Base-by-base conservation (phyloP, 306 rosid species). In the Vigna trinervia region DNA sequence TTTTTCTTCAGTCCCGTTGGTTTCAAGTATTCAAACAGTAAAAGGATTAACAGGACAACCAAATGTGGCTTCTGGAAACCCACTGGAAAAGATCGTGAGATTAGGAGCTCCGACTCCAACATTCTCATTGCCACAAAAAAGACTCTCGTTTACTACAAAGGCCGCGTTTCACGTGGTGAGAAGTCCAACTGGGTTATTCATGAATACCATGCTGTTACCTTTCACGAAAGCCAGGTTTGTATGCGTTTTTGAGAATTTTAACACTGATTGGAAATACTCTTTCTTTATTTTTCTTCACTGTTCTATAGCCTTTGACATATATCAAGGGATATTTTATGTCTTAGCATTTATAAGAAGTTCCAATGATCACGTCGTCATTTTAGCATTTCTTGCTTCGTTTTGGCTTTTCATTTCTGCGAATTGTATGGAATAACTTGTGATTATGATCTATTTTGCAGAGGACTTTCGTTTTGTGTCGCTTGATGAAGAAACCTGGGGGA, bases 141-240 rank as follows among this genome's bases (percentile, higher is more conserved):
- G 85, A 89, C 86, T 19, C 68, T 94, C 73, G 92, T 89, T 43
- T 94, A 81, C 82, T 8, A 89, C 17, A 0, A 0, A 11, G 91
- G 89, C 2, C 75, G 76, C 46, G 52, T 30, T 84, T 80, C 84
- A 38, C 0, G 0, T 12, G 79, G 68, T 67, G 23, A 45, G 17
- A 67, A 12, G 79, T 86, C 87, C 68, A 19, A 70, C 3, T 92
- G 94, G 94, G 88, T 86, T 17, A 85, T 92, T 10, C 97, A 92
- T 20, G 96, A 92, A 73, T 91, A 90, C 64, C 85, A 88, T 53
- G 77, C 71, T 19, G 41, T 36, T 6, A 51, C n/a, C 52, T 22
- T 67, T 59, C 26, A 14, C 34, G 75, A 9, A 48, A 2, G 2
- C 71, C 71, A 79, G 98, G 96, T 93, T 63, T 12, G 23, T 50